Percentiles rank a stretch among this genome's conserved stretches.
Evolutionary conservation across 371 early-diverging fungal genomes (phyloP).

Genomic region (Mucor lusitanicus): DNA sequence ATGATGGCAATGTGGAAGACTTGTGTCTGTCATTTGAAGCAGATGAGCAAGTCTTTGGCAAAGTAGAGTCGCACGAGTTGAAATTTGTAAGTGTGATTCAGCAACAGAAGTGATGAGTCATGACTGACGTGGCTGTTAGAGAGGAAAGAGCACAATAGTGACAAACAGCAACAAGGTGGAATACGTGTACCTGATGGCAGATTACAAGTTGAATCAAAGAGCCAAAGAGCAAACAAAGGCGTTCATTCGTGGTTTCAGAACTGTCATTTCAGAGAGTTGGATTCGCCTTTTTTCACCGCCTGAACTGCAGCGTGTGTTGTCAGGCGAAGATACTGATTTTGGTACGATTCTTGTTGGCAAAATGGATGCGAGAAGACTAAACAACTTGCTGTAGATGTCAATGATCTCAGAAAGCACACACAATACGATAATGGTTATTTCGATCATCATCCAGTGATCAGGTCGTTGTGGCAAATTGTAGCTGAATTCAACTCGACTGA

Average conservation of each 20-base stretch:
- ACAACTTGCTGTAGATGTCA: conserved; percentile 51
- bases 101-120: too few relatives aligned
- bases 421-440: conserved; percentile 84
- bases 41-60: conserved; percentile 61
- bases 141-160: conserved; percentile 69
- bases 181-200: conserved; percentile 77
- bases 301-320: conserved; percentile 82
- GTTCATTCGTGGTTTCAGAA: conserved; percentile 73
- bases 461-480: conserved; percentile 82
- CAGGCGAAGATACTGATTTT: conserved; percentile 74
- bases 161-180: conserved; percentile 82
- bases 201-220: conserved; percentile 75
- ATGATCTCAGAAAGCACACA: conserved; percentile 80
- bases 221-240: conserved; percentile 81
- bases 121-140: conserved; percentile 12
- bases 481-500: conserved; percentile 65
- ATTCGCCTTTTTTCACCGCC: conserved; percentile 75
- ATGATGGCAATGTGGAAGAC: conserved; percentile 65
- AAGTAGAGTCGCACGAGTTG: conserved; percentile 46
- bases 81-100: conserved; percentile 37
- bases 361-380: not conserved
- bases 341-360: conserved; percentile 27
- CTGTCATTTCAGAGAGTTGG: conserved; percentile 68
- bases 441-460: conserved; percentile 74
- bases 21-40: conserved; percentile 71